phyloP scores from a whole-genome alignment of 2,329 filamentous ascomycete species.

The Trichoderma sp. region DNA sequence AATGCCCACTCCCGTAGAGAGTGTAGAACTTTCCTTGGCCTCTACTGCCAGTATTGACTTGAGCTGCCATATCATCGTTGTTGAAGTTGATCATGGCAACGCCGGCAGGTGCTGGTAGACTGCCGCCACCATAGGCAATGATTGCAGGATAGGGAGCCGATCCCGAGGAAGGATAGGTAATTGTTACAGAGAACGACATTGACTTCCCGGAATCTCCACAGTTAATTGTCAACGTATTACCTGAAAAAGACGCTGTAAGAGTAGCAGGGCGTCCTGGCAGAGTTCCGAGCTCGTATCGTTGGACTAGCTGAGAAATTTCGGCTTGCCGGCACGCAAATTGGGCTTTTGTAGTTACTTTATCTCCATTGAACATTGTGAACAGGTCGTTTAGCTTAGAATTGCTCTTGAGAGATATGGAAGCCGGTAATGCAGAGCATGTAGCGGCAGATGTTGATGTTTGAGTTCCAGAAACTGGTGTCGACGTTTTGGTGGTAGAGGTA shows the following conservation, averaged over 20 bases:
- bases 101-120: not conserved
- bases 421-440: constrained; percentile 1
- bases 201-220: constrained; percentile 11
- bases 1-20: not conserved
- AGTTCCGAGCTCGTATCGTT: constrained; percentile 13
- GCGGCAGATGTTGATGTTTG: not conserved
- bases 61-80: constrained; percentile 14
- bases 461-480: not conserved
- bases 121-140: constrained; percentile 11
- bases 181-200: constrained; percentile 7
- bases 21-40: constrained; percentile 15
- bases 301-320: constrained; percentile 4
- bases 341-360: constrained; percentile 4
- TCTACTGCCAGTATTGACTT: constrained; percentile 8
- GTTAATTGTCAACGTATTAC: constrained; percentile 8
- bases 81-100: constrained; percentile 20
- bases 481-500: not conserved
- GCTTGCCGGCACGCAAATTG: constrained; percentile 4
- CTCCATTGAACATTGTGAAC: constrained; percentile 10
- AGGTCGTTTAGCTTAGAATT: constrained; percentile 10
- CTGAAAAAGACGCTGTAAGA: not conserved
- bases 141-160: constrained; percentile 12
- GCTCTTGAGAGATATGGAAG: not conserved
- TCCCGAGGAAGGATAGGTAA: constrained; percentile 11
- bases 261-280: not conserved